Evolutionary conservation across 2,329 filamentous ascomycete species (phyloP).

Genomic region (Herpotrichia juniperi): DNA sequence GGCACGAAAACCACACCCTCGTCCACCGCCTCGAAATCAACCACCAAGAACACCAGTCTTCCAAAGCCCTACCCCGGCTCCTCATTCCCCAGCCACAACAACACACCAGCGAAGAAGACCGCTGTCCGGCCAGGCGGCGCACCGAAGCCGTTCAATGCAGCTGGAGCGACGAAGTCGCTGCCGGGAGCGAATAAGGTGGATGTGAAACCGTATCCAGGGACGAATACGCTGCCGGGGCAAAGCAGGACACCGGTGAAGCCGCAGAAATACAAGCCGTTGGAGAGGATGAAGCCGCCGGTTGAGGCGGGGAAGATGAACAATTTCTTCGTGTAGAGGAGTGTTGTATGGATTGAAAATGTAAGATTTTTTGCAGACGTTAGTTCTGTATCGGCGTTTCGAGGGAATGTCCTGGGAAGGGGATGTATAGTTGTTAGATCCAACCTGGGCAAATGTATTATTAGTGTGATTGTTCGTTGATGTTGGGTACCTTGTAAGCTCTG

Average conservation of each 20-base stretch:
- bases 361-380: no score
- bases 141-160: slow-evolving; percentile 33
- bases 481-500: no score
- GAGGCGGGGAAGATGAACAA: slow-evolving; percentile 35
- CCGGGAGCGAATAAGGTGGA: slow-evolving; percentile 13
- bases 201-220: slow-evolving; percentile 33
- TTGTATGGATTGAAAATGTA: not conserved
- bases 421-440: no score
- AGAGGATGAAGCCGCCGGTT: slow-evolving; percentile 29
- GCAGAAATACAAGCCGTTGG: slow-evolving; percentile 31
- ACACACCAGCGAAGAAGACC: slow-evolving; percentile 30
- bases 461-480: no score
- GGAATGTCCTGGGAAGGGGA: no score
- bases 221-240: slow-evolving; percentile 36
- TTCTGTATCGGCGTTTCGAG: no score
- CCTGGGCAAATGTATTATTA: no score
- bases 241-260: slow-evolving; percentile 31
- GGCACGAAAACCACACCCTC: not conserved
- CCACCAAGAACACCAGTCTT: slow-evolving; percentile 1
- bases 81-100: slow-evolving; percentile 8
- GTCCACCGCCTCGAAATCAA: not conserved
- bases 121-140: slow-evolving; percentile 28
- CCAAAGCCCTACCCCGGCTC: slow-evolving; percentile 16
- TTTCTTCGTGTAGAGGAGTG: slow-evolving; percentile 14
- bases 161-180: slow-evolving; percentile 15